Evolutionary conservation across 1,284 basidiomycete genomes (phyloP).

Genomic region (Filobasidium uniguttulatum): DNA sequence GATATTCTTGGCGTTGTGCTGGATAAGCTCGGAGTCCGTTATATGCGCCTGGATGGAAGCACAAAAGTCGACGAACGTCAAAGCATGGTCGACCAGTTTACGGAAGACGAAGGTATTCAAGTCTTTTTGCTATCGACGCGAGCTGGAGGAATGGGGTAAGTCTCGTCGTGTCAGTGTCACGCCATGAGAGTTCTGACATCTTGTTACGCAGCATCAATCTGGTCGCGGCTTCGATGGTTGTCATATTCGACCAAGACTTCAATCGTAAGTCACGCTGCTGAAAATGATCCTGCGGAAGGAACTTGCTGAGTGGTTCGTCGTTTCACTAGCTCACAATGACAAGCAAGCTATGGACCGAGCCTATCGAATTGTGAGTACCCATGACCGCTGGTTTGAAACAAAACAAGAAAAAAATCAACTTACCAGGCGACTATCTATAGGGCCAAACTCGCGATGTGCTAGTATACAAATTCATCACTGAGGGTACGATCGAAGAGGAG

Average conservation of each 20-base stretch:
- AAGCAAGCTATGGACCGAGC: constrained; percentile 93
- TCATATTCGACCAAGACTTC: constrained; percentile 97
- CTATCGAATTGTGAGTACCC: constrained; percentile 63
- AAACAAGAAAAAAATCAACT: background rate
- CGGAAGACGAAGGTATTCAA: constrained; percentile 77
- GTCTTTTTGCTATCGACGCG: constrained; percentile 92
- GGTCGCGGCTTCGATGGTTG: constrained; percentile 81
- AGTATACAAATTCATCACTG: constrained; percentile 81
- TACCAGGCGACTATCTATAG: constrained; percentile 7
- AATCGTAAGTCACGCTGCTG: constrained; percentile 50
- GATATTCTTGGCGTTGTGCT: constrained; percentile 85
- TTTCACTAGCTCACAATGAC: constrained; percentile 46
- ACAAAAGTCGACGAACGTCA: constrained; percentile 91
- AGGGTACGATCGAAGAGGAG: constrained; percentile 88
- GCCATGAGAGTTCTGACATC: background rate
- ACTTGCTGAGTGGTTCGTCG: background rate
- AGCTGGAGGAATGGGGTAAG: constrained; percentile 52
- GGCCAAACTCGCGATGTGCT: constrained; percentile 36
- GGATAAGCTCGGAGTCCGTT: constrained; percentile 60
- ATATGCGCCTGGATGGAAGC: constrained; percentile 79
- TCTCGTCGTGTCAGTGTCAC: background rate
- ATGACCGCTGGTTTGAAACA: too few relatives aligned
- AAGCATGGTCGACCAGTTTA: constrained; percentile 88
- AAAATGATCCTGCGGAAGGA: too few relatives aligned
- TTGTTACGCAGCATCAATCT: constrained; percentile 56